phyloP scores from a whole-genome alignment of 1,284 basidiomycete genomes.

The Sporisorium graminicola region DNA sequence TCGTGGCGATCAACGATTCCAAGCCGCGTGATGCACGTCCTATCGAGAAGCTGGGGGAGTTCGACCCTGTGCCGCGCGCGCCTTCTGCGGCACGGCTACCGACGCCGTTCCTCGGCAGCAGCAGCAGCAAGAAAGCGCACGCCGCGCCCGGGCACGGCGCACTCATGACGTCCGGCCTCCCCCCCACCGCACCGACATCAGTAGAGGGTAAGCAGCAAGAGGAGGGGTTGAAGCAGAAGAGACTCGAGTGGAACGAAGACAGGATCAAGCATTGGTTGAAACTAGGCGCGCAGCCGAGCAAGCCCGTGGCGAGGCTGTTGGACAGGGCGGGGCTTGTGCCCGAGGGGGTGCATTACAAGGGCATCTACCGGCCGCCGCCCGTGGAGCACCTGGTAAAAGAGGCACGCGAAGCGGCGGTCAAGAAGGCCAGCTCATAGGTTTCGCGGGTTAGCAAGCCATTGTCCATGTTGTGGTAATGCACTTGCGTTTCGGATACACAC shows the following conservation, averaged over 20 bases:
- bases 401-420: neutral
- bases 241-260: slow-evolving; percentile 88
- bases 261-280: slow-evolving; percentile 90
- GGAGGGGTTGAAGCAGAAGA: slow-evolving; percentile 74
- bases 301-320: slow-evolving; percentile 81
- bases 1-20: slow-evolving; percentile 85
- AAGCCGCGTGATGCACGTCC: slow-evolving; percentile 87
- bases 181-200: neutral
- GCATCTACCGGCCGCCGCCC: slow-evolving; percentile 53
- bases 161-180: slow-evolving; percentile 59
- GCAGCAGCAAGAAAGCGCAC: neutral
- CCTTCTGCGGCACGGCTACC: slow-evolving; percentile 12
- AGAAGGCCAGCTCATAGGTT: neutral
- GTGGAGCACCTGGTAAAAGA: neutral
- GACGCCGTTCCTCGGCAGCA: slow-evolving; percentile 18
- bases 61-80: slow-evolving; percentile 77
- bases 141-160: slow-evolving; percentile 41
- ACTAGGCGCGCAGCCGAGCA: slow-evolving; percentile 85
- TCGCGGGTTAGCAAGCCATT: too few relatives aligned
- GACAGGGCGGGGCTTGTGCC: slow-evolving; percentile 73
- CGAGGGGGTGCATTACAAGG: slow-evolving; percentile 58
- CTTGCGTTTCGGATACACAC: neutral
- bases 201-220: neutral
- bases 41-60: slow-evolving; percentile 88
- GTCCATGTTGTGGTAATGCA: too few relatives aligned